Evolutionary conservation across 2,329 filamentous ascomycete genomes (phyloP).

Genomic region (Alternaria tenuissima): DNA sequence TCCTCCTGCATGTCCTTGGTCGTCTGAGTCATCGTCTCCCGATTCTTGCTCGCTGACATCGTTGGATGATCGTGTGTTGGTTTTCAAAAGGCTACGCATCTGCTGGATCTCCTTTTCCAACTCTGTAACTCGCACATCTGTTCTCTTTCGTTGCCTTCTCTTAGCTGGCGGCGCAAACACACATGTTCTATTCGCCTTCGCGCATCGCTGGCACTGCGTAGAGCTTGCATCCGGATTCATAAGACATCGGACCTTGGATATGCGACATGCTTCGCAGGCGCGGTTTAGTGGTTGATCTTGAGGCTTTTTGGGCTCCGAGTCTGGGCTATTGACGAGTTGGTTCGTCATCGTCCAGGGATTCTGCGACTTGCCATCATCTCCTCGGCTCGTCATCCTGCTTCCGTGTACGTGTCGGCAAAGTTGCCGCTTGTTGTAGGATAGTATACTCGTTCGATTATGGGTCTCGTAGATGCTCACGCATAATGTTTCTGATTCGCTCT

Average conservation of each 20-base stretch:
- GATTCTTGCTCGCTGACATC: conserved; percentile 41
- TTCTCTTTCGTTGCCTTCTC: conserved; percentile 47
- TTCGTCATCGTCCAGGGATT: conserved; percentile 23
- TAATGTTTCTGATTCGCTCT: conserved; percentile 7
- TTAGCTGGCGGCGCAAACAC: conserved; percentile 49
- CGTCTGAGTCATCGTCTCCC: conserved; percentile 37
- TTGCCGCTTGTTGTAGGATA: not conserved
- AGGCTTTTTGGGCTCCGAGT: conserved; percentile 29
- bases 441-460: not conserved
- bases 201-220: conserved; percentile 46
- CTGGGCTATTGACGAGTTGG: conserved; percentile 23
- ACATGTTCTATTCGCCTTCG: conserved; percentile 43
- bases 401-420: not conserved
- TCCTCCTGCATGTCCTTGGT: conserved; percentile 23
- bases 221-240: conserved; percentile 35
- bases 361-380: conserved; percentile 13
- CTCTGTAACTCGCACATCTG: conserved; percentile 49
- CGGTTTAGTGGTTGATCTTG: conserved; percentile 45
- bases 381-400: conserved; percentile 21
- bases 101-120: conserved; percentile 48
- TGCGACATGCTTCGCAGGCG: conserved; percentile 48
- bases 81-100: conserved; percentile 43
- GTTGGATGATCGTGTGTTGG: conserved; percentile 32
- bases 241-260: conserved; percentile 49
- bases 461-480: conserved; percentile 2